Evolutionary conservation across 2,329 filamentous ascomycete species (phyloP), one percentile per base, ranked within the genome.

Genomic region (Aspergillus vadensis): DNA sequence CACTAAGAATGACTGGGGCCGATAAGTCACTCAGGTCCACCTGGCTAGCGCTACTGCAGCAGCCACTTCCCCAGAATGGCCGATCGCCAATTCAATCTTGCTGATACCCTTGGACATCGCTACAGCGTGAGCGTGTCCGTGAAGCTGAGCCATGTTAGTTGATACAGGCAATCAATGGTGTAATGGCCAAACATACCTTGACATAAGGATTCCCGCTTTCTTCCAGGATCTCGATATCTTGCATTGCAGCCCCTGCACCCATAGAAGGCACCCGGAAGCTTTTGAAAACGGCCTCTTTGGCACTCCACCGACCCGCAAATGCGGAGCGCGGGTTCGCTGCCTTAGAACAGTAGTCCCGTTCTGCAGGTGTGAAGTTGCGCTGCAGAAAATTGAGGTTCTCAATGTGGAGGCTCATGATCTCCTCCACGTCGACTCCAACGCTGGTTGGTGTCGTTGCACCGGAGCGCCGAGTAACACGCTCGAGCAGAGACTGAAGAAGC

Each of bases 331-430:
- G 91, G 74, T 86, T 88, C 3, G 92, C 81, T 12, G 91, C 88
- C 71, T 88, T 86, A 63, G 84, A 83, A 82, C 95, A 99, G 82
- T 98, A 97, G 23, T 85, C 84, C 68, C 92, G 90, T 80, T 99
- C 95, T 47, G 83, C 81, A 14, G 82, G 77, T 0, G 95, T 98
- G 78, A 98, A 99, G 81, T 99, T 99, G 69, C 95, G 90, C 79
- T 94, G 87, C 47, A 99, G 79, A 73, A 99, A 99, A 0, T 90
- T 96, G 39, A 94, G 89, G 70, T 97, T 98, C 47, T 92, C 87
- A 64, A 97, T 90, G 80, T 96, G 96, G 79, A 99, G 87, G 39
- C 91, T 88, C 41, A 86, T 81, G 53, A 99, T 88, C 64, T 90
- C 89, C 81, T 98, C 95, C 3, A 65, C 43, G 30, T 67, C 64